These are phyloP conservation scores for Canna indica DNA, from an alignment of 176 grass and related monocot species.

Conservation along the genomic window DNA sequence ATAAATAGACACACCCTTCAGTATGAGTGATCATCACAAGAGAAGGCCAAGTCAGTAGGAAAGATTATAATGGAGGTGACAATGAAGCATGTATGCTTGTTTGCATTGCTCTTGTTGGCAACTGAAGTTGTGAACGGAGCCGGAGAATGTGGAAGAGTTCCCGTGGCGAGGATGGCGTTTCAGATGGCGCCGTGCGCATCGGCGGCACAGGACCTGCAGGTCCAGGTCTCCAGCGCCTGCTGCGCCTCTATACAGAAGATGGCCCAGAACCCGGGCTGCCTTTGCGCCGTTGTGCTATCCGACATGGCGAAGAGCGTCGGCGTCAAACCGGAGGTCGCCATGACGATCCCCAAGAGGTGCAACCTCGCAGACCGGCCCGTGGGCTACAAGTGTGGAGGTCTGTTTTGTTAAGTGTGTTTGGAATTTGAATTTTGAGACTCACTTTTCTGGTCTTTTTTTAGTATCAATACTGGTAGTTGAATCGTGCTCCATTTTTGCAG, in stretches of 20 bases:
- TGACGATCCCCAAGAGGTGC: constrained; percentile 81
- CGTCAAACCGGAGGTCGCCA: constrained; percentile 58
- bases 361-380: constrained; percentile 54
- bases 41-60: too few species aligned
- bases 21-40: too few species aligned
- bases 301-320: constrained; percentile 45
- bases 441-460: too few species aligned
- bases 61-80: constrained; percentile 48
- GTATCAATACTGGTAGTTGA: too few species aligned
- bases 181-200: constrained; percentile 52
- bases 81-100: constrained; percentile 30
- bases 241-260: constrained; percentile 54
- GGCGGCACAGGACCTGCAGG: constrained; percentile 42
- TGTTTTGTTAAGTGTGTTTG: too few species aligned
- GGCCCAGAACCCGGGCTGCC: constrained; percentile 47
- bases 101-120: constrained; percentile 32
- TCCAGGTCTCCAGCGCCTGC: constrained; percentile 34
- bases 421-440: too few species aligned
- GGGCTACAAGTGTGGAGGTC: constrained; percentile 89
- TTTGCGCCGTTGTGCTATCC: constrained; percentile 81
- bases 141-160: constrained; percentile 56
- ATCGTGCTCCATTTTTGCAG: too few species aligned
- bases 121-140: constrained; percentile 35
- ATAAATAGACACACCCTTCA: too few species aligned
- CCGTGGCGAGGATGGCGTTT: constrained; percentile 41